Percentiles rank a stretch among this genome's conserved stretches.
Conservation (phyloP, 345 rosid species). For the Corchorus olitorius region DNA sequence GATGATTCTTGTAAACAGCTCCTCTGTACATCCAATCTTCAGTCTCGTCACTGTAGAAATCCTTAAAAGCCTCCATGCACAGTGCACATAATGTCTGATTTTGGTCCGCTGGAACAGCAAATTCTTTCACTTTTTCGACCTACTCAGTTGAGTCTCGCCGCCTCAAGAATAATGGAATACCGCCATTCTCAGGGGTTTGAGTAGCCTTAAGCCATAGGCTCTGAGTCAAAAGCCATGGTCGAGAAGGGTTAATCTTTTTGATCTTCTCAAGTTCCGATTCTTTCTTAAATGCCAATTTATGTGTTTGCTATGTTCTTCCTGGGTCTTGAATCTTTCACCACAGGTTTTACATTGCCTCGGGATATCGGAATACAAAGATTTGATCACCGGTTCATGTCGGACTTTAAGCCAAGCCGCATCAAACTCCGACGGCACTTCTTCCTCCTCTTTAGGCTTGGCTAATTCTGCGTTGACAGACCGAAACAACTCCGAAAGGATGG, state of each 20-base stretch:
- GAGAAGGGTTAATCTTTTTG: slow-evolving; percentile 15
- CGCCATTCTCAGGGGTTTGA: neutral
- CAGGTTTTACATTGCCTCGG: slow-evolving; percentile 44
- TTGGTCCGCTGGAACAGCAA: slow-evolving; percentile 28
- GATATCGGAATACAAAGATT: slow-evolving; percentile 35
- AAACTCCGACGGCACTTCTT: slow-evolving; percentile 21
- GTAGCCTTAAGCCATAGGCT: slow-evolving; percentile 26
- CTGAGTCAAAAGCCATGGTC: slow-evolving; percentile 24
- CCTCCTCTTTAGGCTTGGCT: no score
- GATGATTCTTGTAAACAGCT: slow-evolving; percentile 29
- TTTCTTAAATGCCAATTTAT: slow-evolving; percentile 53
- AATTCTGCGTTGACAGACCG: no score
- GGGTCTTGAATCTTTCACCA: slow-evolving; percentile 38
- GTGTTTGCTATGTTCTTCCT: slow-evolving; percentile 41
- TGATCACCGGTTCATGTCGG: slow-evolving; percentile 33
- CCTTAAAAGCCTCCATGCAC: slow-evolving; percentile 43
- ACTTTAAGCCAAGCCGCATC: slow-evolving; percentile 25
- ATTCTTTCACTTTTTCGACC: slow-evolving; percentile 23
- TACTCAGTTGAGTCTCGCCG: neutral
- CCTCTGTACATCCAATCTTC: slow-evolving; percentile 56
- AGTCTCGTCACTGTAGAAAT: slow-evolving; percentile 43
- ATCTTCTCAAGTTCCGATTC: slow-evolving; percentile 24
- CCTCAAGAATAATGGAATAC: neutral
- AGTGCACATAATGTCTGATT: slow-evolving; percentile 37
- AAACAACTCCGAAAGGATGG: no score